Base-by-base conservation (phyloP, 2,329 filamentous ascomycete species). In the Parascedosporium putredinis region DNA sequence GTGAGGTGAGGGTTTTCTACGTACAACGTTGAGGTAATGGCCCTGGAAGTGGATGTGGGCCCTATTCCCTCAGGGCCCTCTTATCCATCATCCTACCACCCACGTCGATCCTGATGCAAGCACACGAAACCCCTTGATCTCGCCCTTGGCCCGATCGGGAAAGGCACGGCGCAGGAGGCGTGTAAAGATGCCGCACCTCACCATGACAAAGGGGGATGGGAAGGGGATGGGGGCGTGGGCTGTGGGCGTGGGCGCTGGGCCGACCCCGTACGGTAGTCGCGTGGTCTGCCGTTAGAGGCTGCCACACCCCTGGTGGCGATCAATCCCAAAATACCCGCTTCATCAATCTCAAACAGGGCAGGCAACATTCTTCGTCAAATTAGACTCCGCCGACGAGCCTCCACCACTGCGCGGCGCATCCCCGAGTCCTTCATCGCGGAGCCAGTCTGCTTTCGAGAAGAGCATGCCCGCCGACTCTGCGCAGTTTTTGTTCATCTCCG, bases 271-370 rank as follows among this genome's bases (percentile, higher is more conserved):
- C 38, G 38, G 38, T 14, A 42, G 38, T 42, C 38, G 38, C 38
- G 38, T 42, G 38, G 38, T 42, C 38, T 42, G 38, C 38, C 38
- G 38, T 45, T n/a, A 23, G 20, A 45, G 43, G 23, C 27, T 12
- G 7, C 43, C 43, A 33, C 20, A 50, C 25, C 55, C 68, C 58
- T 62, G 68, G 49, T 54, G 71, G 55, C 63, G 67, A 74, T 71
- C 69, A 68, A 64, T 58, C 62, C 62, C 57, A 60, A 65, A 67
- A 68, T 67, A 65, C 58, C 63, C 65, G 61, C 70, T 65, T 67
- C 67, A 72, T 74, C 63, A 72, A 72, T 66, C 67, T 75, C 74
- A 76, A 75, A 78, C 73, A 58, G 55, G 56, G 33, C 46, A 22
- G 20, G 16, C 9, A 22, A 14, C 14, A 6, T 10, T 36, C 5